Evolutionary conservation across 352 stramenopile genomes (phyloP), one percentile per base, ranked within the genome.

Genomic region (Pseudoperonospora humuli): DNA sequence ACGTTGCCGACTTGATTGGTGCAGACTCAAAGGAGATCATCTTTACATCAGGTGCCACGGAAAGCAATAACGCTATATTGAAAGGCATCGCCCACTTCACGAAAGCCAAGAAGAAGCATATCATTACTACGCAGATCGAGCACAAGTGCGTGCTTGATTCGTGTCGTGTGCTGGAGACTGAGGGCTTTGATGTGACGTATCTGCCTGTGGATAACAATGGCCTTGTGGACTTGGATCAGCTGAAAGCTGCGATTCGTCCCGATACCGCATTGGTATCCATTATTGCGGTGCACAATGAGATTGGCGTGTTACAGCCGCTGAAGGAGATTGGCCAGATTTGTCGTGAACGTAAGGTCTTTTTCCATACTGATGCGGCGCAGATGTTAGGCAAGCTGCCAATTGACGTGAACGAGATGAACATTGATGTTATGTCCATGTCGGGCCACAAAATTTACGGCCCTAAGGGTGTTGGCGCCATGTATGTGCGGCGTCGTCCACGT

Each of bases 211-310:
- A 71, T 7, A 66, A 64, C 7, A 99, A 97, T 36, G 97, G 97
- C 7, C 73, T 98, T 5, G 64, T 99, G 5, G 86, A 98, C 64
- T 60, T 99, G 28, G 75, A 97, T 27, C 65, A 97, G 49, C 75
- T 99, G 9, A 79, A 97, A 54, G 76, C 64, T 2, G 85, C 90
- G 2, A 97, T 99, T 61, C 86, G 94, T 15, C 81, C 84, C 0
- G 90, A 97, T 50, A 99, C 97, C n/a, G 83, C 87, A 13, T 68
- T 99, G 2, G 89, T 98, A 19, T 98, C 86, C 35, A 76, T 99
- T 32, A 99, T 99, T 83, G 96, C 95, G 1, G 96, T 99, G 34
- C 98, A 99, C 81, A 99, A 99, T 67, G 97, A 99, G 73, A 99
- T 99, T 68, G 97, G 97, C 25, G 97, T 98, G 21, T 52, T 98